phyloP scores from a whole-genome alignment of 2,329 filamentous ascomycete genomes.

The Chrysosphaeria jannelii region DNA sequence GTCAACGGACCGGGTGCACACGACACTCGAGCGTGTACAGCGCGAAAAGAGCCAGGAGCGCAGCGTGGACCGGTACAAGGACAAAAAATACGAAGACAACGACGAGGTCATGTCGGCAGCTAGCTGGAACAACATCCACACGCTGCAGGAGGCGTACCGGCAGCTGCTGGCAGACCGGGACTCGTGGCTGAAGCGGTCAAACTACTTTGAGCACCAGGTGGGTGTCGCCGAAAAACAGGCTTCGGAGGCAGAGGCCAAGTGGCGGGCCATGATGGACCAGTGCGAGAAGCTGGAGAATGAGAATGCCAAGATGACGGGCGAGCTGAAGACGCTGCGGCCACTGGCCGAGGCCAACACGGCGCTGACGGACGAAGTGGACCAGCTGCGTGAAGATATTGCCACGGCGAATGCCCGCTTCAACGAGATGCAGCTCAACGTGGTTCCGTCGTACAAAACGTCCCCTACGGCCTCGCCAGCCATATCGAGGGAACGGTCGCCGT shows the following conservation, averaged over 20 bases:
- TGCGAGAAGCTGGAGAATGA: conserved; percentile 7
- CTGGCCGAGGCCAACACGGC: conserved; percentile 3
- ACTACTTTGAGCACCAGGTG: conserved; percentile 6
- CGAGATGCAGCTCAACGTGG: no score
- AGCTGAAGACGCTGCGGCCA: conserved; percentile 2
- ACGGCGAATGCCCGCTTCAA: conserved; percentile 6
- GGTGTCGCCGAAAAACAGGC: conserved; percentile 4
- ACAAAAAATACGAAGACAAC: background rate
- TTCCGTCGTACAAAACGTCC: no score
- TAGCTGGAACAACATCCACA: conserved; percentile 6
- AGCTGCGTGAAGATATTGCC: conserved; percentile 5
- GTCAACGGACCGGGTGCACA: no score
- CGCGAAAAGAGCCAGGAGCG: no score
- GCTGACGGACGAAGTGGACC: conserved; percentile 4
- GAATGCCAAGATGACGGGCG: conserved; percentile 4
- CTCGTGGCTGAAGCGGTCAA: conserved; percentile 6
- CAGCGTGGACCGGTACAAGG: background rate
- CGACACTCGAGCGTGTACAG: no score
- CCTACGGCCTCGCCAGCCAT: no score
- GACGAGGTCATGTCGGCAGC: conserved; percentile 5
- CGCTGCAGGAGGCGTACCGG: conserved; percentile 7
- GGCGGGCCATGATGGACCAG: conserved; percentile 5
- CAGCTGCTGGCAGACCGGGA: conserved; percentile 5
- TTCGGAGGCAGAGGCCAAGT: conserved; percentile 6
- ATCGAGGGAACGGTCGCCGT: no score